Conservation (phyloP, 495 filamentous ascomycete genomes). For the Aspergillus steynii region DNA sequence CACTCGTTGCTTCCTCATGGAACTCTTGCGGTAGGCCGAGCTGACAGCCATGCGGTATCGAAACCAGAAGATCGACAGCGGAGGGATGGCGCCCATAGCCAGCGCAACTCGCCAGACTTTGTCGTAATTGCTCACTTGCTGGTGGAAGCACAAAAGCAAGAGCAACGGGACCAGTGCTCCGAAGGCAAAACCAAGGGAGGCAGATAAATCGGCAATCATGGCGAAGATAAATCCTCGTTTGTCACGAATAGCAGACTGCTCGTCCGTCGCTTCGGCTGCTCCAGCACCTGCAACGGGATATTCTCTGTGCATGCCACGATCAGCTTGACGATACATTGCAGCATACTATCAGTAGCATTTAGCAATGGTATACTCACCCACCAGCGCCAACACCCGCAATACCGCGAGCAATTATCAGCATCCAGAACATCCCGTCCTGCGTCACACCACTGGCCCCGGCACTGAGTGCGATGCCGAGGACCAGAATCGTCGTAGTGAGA, state of each 20-base stretch:
- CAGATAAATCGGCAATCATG: constrained; percentile 37
- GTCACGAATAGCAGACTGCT: constrained; percentile 26
- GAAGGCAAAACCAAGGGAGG: constrained; percentile 33
- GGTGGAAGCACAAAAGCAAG: constrained; percentile 32
- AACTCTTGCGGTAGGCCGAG: constrained; percentile 71
- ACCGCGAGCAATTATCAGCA: constrained; percentile 28
- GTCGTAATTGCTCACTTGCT: constrained; percentile 25
- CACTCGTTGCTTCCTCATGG: constrained; percentile 40
- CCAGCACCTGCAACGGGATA: constrained; percentile 36
- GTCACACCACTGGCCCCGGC: constrained; percentile 27
- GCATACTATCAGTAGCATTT: not conserved
- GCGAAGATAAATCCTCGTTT: constrained; percentile 38
- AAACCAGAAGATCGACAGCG: constrained; percentile 41
- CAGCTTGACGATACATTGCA: not conserved
- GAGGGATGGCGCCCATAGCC: constrained; percentile 32
- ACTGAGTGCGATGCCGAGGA: constrained; percentile 29
- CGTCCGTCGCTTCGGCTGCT: constrained; percentile 38
- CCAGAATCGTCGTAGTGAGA: constrained; percentile 36
- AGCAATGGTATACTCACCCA: constrained; percentile 17
- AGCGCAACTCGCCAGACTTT: constrained; percentile 36
- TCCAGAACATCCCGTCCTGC: constrained; percentile 32
- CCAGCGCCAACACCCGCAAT: constrained; percentile 32
- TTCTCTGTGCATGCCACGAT: constrained; percentile 18
- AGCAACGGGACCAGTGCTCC: constrained; percentile 31
- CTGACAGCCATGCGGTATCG: constrained; percentile 44